phyloP scores from a whole-genome alignment of 805 yeast genomes.

The Ogataea pini region DNA sequence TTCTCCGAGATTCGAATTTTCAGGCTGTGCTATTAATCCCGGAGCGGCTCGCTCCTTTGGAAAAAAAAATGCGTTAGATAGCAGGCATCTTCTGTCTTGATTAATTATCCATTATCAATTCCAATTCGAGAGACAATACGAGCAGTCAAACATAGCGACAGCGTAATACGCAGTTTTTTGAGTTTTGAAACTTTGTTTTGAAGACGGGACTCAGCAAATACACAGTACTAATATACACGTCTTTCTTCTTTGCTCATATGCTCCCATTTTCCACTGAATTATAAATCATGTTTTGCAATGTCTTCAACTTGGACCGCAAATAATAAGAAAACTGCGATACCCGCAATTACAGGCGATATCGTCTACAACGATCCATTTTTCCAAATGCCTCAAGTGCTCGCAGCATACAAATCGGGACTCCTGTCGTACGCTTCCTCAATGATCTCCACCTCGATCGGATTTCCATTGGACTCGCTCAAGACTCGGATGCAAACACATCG shows the following conservation, averaged over 20 bases:
- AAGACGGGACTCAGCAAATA: too few relatives aligned
- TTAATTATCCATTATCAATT: too few relatives aligned
- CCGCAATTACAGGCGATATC: conserved; percentile 62
- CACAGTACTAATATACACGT: neutral
- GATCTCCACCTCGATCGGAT: conserved; percentile 68
- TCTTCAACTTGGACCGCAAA: conserved; percentile 2
- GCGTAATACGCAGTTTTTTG: too few relatives aligned
- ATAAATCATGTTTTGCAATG: too few relatives aligned
- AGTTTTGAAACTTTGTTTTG: too few relatives aligned
- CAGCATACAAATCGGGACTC: conserved; percentile 57
- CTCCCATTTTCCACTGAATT: neutral
- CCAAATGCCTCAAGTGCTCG: conserved; percentile 46
- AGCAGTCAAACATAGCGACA: too few relatives aligned
- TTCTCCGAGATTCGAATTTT: conserved; percentile 1
- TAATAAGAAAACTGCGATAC: conserved; percentile 30
- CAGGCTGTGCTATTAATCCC: neutral
- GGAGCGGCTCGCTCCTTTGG: conserved; percentile 3
- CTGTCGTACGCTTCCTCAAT: conserved; percentile 67
- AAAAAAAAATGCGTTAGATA: neutral
- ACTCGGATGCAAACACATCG: conserved; percentile 83
- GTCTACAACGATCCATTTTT: conserved; percentile 47
- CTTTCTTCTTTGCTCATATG: neutral
- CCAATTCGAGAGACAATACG: too few relatives aligned
- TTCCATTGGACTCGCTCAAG: conserved; percentile 83
- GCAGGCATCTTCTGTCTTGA: too few relatives aligned